Evolutionary conservation across 140 eudicot species (phyloP).

Genomic region (Bidens hawaiensis): DNA sequence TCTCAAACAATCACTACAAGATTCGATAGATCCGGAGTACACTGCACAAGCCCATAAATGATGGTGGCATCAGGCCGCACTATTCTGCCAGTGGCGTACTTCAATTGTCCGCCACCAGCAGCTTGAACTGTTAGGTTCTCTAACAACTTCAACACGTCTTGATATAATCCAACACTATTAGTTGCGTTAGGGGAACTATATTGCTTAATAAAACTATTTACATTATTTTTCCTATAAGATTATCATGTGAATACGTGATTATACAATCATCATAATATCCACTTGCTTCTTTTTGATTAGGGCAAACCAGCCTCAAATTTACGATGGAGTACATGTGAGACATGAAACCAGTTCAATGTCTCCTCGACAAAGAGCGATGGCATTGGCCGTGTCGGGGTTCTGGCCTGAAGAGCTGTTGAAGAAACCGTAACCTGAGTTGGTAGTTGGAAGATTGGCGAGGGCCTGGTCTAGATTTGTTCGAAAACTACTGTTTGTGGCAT

Average conservation of each 20-base stretch:
- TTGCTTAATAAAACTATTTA: not conserved
- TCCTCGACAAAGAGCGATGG: conserved; percentile 36
- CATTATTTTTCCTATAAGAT: not conserved
- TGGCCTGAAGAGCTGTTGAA: conserved; percentile 15
- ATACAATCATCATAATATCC: conserved; percentile 33
- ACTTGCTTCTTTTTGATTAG: conserved; percentile 18
- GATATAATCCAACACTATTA: not conserved
- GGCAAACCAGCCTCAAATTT: conserved; percentile 14
- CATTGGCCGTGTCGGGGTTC: conserved; percentile 22
- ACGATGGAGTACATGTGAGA: conserved; percentile 14
- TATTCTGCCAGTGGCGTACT: conserved; percentile 27
- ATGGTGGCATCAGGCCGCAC: not conserved
- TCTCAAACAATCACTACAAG: conserved; percentile 22
- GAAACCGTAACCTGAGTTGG: conserved; percentile 19
- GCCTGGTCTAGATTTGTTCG: conserved; percentile 25
- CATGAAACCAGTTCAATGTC: conserved; percentile 29
- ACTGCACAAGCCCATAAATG: conserved; percentile 23
- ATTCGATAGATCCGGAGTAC: conserved; percentile 22
- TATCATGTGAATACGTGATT: conserved; percentile 32
- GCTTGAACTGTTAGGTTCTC: conserved; percentile 15
- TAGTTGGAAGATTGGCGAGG: conserved; percentile 16
- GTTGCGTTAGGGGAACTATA: not conserved
- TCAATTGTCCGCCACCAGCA: conserved; percentile 9
- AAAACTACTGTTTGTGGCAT: conserved; percentile 17
- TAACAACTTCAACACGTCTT: not conserved